phyloP scores from a whole-genome alignment of 1,139 yeast genomes.

The Protomyces pachydermus region DNA sequence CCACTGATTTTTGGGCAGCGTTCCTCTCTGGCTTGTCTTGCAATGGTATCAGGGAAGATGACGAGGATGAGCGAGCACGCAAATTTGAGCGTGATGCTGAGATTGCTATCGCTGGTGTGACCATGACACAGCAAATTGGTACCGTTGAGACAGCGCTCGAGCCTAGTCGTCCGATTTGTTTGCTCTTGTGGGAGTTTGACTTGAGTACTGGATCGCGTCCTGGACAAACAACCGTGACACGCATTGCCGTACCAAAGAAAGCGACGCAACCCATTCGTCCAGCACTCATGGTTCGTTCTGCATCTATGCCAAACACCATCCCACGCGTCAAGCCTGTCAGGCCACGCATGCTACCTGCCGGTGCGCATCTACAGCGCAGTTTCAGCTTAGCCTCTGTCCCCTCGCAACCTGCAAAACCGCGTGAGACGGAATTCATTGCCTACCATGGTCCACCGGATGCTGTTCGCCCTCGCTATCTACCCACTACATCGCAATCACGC shows the following conservation, averaged over 20 bases:
- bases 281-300: conserved; percentile 9
- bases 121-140: conserved; percentile 16
- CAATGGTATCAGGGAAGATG: background rate
- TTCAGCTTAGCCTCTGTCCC: conserved; percentile 20
- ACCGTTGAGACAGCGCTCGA: conserved; percentile 11
- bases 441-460: background rate
- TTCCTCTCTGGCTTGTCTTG: conserved; percentile 27
- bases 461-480: background rate
- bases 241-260: background rate
- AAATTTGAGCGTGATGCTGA: conserved; percentile 10
- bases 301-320: conserved; percentile 11
- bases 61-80: background rate
- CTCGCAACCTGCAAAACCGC: background rate
- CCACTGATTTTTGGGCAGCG: conserved; percentile 29
- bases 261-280: background rate
- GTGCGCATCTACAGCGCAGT: conserved; percentile 16
- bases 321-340: conserved; percentile 6
- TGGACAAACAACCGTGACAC: conserved; percentile 8
- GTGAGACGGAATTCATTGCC: background rate
- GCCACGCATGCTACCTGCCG: conserved; percentile 2
- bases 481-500: background rate
- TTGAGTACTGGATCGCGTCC: background rate
- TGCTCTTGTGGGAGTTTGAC: conserved; percentile 17
- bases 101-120: conserved; percentile 17
- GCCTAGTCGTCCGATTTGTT: background rate